Base-by-base conservation (phyloP, 371 early-diverging fungal genomes). In the Rhizopus delemar region DNA sequence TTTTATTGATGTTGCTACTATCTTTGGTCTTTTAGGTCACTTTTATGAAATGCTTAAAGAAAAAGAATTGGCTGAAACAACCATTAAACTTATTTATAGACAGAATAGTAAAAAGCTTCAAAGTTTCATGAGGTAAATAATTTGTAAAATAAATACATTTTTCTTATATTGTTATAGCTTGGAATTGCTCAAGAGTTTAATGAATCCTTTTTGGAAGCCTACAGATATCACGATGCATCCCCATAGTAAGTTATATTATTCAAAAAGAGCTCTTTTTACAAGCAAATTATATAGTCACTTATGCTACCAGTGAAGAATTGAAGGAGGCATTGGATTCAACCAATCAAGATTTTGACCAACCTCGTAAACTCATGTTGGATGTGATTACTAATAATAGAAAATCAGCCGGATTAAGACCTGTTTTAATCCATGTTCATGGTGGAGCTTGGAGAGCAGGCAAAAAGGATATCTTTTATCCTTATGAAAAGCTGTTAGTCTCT, bases 351-450 rank as follows among this genome's bases (percentile, higher is more conserved):
- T 73, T 61, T 41, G 49, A 62, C 12, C 66, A 71, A 53, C 62
- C 65, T 12, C 59, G 66, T 29, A 71, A 66, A 48, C 53, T 83
- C 65, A 73, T 79, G 64, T 65, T 84, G 35, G 82, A 83, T 56
- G 65, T 86, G 7, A 66, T 71, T 54, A 66, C 71, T 8, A 54
- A 57, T 29, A 56, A 33, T 52, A 63, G 41, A 11, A 49, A 53
- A 29, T 32, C 39, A 36, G 13, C 52, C 41, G 49, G 46, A 22
- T 45, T 56, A 61, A 73, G 77, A 12, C 86, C 86, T 35, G 75
- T 86, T 12, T 61, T 86, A 41, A 68, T 85, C 45, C 85, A 84
- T 66, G 70, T 86, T 39, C 90, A 88, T 69, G 87, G 87, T 12
- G 88, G 87, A 11, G 80, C 78, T 8, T 89, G 86, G 86, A 61